phyloP scores from a whole-genome alignment of 208 protist genomes.

The Leishmania tropica region DNA sequence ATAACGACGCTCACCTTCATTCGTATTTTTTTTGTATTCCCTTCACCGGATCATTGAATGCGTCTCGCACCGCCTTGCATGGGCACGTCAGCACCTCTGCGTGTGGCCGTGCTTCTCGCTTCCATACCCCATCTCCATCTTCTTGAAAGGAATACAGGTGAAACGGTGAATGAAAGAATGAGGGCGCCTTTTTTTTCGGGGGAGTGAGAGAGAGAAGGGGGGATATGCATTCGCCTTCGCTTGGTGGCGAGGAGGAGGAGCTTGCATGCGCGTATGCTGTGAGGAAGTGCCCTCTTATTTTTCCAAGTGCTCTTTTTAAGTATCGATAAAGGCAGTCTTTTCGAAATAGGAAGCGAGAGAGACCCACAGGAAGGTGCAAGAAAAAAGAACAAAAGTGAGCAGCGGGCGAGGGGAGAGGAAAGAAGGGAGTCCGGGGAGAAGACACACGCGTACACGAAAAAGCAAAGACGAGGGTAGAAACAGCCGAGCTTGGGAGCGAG shows the following conservation, averaged over 20 bases:
- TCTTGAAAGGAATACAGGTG: not conserved
- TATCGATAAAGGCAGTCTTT: not conserved
- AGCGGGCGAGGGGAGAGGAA: not conserved
- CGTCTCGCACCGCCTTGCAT: not conserved
- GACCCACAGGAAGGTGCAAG: not conserved
- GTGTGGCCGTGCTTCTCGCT: not conserved
- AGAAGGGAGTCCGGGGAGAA: not conserved
- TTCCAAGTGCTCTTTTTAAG: not conserved
- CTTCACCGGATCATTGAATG: not conserved
- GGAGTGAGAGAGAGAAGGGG: not conserved
- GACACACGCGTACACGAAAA: not conserved
- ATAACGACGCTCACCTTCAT: not conserved
- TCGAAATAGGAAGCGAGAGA: not conserved
- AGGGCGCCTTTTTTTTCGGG: not conserved
- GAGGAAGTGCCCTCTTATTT: not conserved
- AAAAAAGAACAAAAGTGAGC: not conserved
- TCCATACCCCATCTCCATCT: not conserved
- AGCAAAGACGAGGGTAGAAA: conserved; percentile 3
- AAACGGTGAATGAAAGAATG: not conserved
- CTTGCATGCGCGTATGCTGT: not conserved
- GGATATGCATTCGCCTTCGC: not conserved
- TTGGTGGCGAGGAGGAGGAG: too few relatives aligned
- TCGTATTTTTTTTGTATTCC: not conserved
- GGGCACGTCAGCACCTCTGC: not conserved
- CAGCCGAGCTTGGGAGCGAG: not conserved